These are phyloP conservation scores for Phialocephala sp. DNA, from an alignment of 2,329 filamentous ascomycete genomes.

Conservation along the genomic window DNA sequence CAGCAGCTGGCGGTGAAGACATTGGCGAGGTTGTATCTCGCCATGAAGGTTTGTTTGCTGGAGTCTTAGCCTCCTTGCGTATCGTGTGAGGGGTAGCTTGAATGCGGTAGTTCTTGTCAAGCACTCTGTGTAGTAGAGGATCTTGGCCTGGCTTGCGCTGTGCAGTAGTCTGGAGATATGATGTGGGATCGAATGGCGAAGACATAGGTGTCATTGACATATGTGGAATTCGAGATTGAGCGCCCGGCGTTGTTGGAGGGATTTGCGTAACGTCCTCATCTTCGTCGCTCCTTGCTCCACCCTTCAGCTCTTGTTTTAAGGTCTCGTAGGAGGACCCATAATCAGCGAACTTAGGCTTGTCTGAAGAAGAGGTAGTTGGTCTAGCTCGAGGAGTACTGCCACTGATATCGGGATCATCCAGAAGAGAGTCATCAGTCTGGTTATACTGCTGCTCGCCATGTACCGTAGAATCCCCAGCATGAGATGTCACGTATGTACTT, in stretches of 20 bases:
- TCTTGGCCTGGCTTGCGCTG: constrained; percentile 58
- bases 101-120: constrained; percentile 94
- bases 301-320: constrained; percentile 69
- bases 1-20: constrained; percentile 78
- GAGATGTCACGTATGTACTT: constrained; percentile 45
- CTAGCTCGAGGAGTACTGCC: constrained; percentile 71
- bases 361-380: constrained; percentile 51
- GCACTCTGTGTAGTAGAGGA: constrained; percentile 85
- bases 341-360: constrained; percentile 61
- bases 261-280: constrained; percentile 49
- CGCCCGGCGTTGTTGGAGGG: constrained; percentile 42
- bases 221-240: constrained; percentile 58
- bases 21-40: constrained; percentile 47
- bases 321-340: constrained; percentile 80
- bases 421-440: constrained; percentile 65
- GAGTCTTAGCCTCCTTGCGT: constrained; percentile 46
- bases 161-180: constrained; percentile 46
- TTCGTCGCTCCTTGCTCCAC: constrained; percentile 45
- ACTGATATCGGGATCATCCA: constrained; percentile 67
- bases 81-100: constrained; percentile 84
- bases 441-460: constrained; percentile 41
- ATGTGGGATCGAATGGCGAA: constrained; percentile 58
- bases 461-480: constrained; percentile 40
- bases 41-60: constrained; percentile 42
- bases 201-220: constrained; percentile 69